phyloP scores from a whole-genome alignment of 2,329 filamentous ascomycete species.

The Penicillium sp. region DNA sequence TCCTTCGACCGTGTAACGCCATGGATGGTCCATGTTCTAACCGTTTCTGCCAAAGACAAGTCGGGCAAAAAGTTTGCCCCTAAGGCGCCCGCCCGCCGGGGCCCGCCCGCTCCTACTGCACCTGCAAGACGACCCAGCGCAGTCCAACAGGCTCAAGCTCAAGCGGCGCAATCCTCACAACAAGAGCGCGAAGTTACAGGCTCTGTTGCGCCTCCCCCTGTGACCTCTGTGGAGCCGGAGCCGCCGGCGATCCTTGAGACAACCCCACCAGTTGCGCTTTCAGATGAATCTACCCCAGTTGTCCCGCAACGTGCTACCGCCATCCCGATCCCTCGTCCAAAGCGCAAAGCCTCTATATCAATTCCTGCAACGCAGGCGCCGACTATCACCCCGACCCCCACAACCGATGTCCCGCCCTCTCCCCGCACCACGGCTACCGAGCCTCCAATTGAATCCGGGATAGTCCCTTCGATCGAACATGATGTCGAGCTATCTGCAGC shows the following conservation, averaged over 20 bases:
- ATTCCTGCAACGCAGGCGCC: slow-evolving; percentile 8
- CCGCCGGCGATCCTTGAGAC: background rate
- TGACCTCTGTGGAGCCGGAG: slow-evolving; percentile 5
- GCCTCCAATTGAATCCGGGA: slow-evolving; percentile 18
- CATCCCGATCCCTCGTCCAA: slow-evolving; percentile 34
- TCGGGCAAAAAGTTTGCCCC: slow-evolving; percentile 79
- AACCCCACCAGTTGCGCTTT: background rate
- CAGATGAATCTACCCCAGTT: background rate
- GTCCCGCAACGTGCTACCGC: slow-evolving; percentile 16
- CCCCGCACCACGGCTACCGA: slow-evolving; percentile 18
- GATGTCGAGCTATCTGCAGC: slow-evolving; percentile 13
- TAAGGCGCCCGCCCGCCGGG: slow-evolving; percentile 65
- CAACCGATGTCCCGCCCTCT: slow-evolving; percentile 23
- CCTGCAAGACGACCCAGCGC: slow-evolving; percentile 46
- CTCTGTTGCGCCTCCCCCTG: slow-evolving; percentile 3
- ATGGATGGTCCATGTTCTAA: background rate
- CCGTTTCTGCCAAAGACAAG: slow-evolving; percentile 52
- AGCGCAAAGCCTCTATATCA: slow-evolving; percentile 32
- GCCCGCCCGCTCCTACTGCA: slow-evolving; percentile 44
- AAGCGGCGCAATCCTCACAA: slow-evolving; percentile 13
- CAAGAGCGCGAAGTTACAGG: slow-evolving; percentile 8
- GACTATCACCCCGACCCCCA: slow-evolving; percentile 15
- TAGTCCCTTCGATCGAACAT: slow-evolving; percentile 18
- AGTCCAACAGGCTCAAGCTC: slow-evolving; percentile 36
- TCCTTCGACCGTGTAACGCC: background rate